phyloP scores from a whole-genome alignment of 2,329 filamentous ascomycete species.

The Colletotrichum tamarilloi region DNA sequence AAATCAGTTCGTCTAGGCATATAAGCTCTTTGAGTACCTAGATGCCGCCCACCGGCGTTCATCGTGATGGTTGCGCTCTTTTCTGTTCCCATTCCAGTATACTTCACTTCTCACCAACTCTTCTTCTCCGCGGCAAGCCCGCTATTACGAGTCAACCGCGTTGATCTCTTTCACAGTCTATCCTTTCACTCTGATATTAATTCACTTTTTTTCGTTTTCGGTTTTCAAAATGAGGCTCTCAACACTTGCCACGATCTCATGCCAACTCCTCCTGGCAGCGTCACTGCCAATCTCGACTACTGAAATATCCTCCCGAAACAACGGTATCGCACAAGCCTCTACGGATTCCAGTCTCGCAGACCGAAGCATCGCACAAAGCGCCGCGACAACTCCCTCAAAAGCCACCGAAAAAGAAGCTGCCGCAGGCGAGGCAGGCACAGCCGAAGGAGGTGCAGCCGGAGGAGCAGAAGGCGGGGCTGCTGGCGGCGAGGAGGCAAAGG shows the following conservation, averaged over 20 bases:
- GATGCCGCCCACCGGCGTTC: neutral
- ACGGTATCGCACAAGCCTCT: neutral
- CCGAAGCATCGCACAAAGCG: neutral
- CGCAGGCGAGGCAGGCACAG: neutral
- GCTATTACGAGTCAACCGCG: neutral
- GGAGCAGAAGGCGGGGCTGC: constrained; percentile 12
- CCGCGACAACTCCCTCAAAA: neutral
- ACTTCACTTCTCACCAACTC: neutral
- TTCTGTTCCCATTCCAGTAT: neutral
- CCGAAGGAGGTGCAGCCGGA: neutral
- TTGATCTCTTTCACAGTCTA: neutral
- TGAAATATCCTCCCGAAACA: neutral
- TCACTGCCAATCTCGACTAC: constrained; percentile 6
- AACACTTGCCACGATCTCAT: neutral
- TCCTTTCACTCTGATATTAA: neutral
- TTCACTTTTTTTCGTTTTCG: neutral
- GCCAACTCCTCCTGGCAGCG: neutral
- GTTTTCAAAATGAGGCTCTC: constrained; percentile 18
- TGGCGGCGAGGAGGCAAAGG: constrained; percentile 29
- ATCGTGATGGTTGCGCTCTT: neutral
- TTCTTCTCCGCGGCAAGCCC: neutral
- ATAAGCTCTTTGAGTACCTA: neutral
- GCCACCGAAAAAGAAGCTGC: neutral
- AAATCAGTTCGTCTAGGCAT: neutral
- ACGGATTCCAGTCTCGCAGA: neutral